Evolutionary conservation across 176 grass and related monocot genomes (phyloP).

Genomic region (Aegilops umbellulata): DNA sequence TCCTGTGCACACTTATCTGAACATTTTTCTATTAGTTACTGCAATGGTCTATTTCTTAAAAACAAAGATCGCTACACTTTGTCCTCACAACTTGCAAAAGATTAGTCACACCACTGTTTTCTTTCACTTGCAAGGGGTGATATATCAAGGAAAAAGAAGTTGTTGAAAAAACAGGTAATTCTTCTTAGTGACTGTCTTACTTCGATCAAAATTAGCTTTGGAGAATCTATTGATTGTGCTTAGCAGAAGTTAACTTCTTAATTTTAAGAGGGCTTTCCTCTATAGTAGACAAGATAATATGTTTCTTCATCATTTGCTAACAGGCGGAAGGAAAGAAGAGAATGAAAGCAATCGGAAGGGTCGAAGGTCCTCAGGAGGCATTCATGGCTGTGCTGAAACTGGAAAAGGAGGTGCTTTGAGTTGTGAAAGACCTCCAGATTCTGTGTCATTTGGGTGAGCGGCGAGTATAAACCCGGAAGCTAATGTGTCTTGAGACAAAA

Average conservation of each 20-base stretch:
- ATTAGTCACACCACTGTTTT: conserved; percentile 21
- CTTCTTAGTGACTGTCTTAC: neutral
- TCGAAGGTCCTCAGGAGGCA: conserved; percentile 96
- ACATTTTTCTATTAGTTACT: neutral
- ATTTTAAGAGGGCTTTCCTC: neutral
- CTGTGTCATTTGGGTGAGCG: neutral
- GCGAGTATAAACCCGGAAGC: neutral
- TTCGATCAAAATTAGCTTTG: neutral
- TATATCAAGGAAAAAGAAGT: conserved; percentile 97
- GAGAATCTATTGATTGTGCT: neutral
- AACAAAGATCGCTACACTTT: neutral
- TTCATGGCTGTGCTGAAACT: conserved; percentile 95
- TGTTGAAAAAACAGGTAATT: conserved; percentile 89
- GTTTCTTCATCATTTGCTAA: conserved; percentile 26
- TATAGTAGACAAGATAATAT: neutral
- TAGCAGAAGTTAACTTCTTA: neutral
- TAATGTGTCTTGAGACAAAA: neutral
- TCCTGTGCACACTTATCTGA: neutral
- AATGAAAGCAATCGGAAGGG: conserved; percentile 95
- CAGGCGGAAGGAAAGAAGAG: conserved; percentile 98
- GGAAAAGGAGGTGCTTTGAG: conserved; percentile 82
- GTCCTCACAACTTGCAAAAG: neutral
- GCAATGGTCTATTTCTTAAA: neutral
- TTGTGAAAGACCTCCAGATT: conserved; percentile 22
- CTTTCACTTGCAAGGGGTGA: conserved; percentile 72